Percentiles rank a stretch among this genome's conserved stretches.
These are phyloP conservation scores for Boletus pseudo-olivaceus DNA, from an alignment of 768 basidiomycete species.

Conservation along the genomic window DNA sequence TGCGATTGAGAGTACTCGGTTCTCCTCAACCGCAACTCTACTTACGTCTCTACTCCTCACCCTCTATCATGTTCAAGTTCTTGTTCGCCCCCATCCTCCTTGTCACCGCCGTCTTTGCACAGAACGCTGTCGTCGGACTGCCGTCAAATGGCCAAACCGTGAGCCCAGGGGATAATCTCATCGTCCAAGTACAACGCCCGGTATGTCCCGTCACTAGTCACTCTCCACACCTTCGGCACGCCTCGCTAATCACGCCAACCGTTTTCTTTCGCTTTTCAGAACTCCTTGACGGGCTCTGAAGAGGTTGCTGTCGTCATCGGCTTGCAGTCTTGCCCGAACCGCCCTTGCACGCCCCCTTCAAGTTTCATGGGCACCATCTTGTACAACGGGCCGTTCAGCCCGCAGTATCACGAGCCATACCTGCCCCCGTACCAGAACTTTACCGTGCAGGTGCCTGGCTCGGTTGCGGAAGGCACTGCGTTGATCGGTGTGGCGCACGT, in stretches of 20 bases:
- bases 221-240: not conserved
- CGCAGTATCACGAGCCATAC: conserved; percentile 29
- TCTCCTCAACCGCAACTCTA: not conserved
- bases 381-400: conserved; percentile 44
- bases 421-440: conserved; percentile 45
- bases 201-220: conserved; percentile 35
- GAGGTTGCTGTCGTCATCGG: conserved; percentile 48
- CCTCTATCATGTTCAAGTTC: conserved; percentile 14
- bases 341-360: conserved; percentile 23
- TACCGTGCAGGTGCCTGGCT: conserved; percentile 38
- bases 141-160: conserved; percentile 34
- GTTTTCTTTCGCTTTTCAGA: conserved; percentile 18
- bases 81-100: conserved; percentile 26
- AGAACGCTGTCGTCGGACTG: conserved; percentile 38
- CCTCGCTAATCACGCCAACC: not conserved
- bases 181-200: conserved; percentile 46
- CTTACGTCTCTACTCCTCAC: not conserved
- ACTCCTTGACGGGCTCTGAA: conserved; percentile 35
- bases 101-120: conserved; percentile 37
- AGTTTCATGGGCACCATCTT: conserved; percentile 41
- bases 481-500: conserved; percentile 37
- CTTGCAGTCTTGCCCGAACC: conserved; percentile 36
- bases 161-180: conserved; percentile 35
- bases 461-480: conserved; percentile 27
- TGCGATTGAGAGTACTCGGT: not conserved